Base-by-base conservation (phyloP, 1,284 basidiomycete genomes). In the Thelephora terrestris region DNA sequence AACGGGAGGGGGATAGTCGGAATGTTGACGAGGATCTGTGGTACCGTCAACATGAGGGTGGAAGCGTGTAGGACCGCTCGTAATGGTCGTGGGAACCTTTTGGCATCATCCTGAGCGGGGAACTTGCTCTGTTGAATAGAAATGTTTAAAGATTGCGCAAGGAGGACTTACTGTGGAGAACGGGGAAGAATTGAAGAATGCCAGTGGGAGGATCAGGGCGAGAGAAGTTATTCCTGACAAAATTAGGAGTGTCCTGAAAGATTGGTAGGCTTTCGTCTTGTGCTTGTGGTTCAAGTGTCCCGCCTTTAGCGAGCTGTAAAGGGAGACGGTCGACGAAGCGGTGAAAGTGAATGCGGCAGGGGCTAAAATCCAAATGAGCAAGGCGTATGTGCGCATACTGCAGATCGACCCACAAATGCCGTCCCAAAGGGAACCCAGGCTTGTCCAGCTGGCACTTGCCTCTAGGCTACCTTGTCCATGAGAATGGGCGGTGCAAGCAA, bases 311-410 rank as follows among this genome's bases (percentile, higher is more conserved):
- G 81, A 75, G 37, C 76, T 70, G 53, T 82, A 83, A 46, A 86
- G 61, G 10, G 81, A 74, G 7, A 85, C 67, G 3, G 82, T 81
- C 50, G 75, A 74, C 7, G 75, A 67, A 1, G 83, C 78, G 16
- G 78, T 71, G 56, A 84, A 85, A 12, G 78, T 68, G 57, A 86
- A 85, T 5, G 77, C 74, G 25, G 71, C 72, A 3, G 68, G 68
- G 36, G 69, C 81, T 78, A 54, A 49, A 39, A 23, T 23, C 21
- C 44, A 34, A 37, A 23, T 35, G 24, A 38, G 35, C 29, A 35
- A 27, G 2, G 14, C 7, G 20, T 24, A 37, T 7, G 7, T 29
- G 25, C 34, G 39, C 47, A 48, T 2, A 18, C 20, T 21, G 16
- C 1, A 46, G 40, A 23, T 9, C 18, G 24, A 75, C 79, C 51